Percentiles rank a stretch among this genome's conserved stretches.
Conservation (phyloP, 306 rosid species). For the Coriaria nepalensis region DNA sequence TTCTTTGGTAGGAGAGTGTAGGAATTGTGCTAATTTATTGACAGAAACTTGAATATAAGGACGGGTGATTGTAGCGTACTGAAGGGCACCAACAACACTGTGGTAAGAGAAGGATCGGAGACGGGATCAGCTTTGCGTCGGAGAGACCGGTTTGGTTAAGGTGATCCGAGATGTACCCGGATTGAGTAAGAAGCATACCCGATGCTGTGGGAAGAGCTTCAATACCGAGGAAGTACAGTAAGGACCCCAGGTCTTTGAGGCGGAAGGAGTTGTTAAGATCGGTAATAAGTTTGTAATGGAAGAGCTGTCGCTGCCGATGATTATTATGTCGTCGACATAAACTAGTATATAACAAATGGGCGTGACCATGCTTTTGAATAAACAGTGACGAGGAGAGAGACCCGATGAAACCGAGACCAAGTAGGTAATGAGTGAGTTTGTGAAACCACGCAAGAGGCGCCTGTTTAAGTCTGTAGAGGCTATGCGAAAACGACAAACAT, state of each 20-base stretch:
- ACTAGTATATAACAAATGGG: too few relatives aligned
- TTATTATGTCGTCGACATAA: too few relatives aligned
- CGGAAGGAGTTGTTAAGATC: too few relatives aligned
- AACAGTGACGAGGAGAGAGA: neutral
- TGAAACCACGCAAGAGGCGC: neutral
- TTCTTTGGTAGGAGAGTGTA: neutral
- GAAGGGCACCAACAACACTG: neutral
- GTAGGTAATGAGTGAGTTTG: neutral
- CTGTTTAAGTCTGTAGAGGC: neutral
- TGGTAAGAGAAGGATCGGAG: neutral
- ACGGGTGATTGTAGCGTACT: neutral
- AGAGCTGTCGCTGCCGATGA: too few relatives aligned
- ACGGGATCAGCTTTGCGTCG: too few relatives aligned
- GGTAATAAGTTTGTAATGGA: too few relatives aligned
- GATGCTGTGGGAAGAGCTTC: too few relatives aligned
- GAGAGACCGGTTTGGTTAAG: too few relatives aligned
- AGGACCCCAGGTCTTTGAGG: too few relatives aligned
- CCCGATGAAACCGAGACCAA: neutral
- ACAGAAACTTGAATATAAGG: neutral
- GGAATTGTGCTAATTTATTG: neutral
- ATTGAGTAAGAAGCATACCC: too few relatives aligned
- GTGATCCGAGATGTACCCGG: too few relatives aligned
- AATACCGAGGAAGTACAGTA: too few relatives aligned
- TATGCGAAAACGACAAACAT: neutral
- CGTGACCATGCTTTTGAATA: neutral